Evolutionary conservation across 2,329 filamentous ascomycete species (phyloP).

Genomic region (Passalora sequoiae): DNA sequence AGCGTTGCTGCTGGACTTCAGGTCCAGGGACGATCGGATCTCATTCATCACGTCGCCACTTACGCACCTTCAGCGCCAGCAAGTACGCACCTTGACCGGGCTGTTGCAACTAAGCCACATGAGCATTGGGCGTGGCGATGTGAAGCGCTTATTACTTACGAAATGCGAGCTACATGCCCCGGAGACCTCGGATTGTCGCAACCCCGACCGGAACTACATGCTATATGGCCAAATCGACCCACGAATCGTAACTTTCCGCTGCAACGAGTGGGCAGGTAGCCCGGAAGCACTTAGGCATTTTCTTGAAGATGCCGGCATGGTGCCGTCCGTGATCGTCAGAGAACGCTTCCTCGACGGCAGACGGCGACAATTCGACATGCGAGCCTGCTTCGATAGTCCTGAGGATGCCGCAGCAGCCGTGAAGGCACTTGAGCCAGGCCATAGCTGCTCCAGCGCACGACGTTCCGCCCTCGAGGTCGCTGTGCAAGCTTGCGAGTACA

Average conservation of each 20-base stretch:
- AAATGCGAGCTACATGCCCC: neutral
- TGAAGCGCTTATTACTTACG: neutral
- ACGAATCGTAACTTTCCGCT: neutral
- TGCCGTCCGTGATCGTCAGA: neutral
- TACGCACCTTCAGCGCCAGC: neutral
- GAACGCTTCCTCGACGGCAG: neutral
- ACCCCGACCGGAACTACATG: neutral
- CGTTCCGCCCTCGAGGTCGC: neutral
- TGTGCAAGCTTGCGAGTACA: neutral
- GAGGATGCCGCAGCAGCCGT: neutral
- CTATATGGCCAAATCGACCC: neutral
- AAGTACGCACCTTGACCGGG: neutral
- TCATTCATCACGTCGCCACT: neutral
- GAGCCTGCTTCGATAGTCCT: neutral
- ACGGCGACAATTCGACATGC: neutral
- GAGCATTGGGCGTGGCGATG: neutral
- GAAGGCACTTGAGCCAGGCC: neutral
- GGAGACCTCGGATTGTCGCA: neutral
- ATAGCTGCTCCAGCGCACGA: too few relatives aligned
- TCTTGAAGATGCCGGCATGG: neutral
- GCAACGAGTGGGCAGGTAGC: neutral
- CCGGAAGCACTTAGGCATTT: neutral
- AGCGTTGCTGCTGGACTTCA: neutral
- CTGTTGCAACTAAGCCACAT: neutral
- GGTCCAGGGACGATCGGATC: neutral